phyloP scores from a whole-genome alignment of 1,284 basidiomycete species.

The Tranzscheliella williamsii region DNA sequence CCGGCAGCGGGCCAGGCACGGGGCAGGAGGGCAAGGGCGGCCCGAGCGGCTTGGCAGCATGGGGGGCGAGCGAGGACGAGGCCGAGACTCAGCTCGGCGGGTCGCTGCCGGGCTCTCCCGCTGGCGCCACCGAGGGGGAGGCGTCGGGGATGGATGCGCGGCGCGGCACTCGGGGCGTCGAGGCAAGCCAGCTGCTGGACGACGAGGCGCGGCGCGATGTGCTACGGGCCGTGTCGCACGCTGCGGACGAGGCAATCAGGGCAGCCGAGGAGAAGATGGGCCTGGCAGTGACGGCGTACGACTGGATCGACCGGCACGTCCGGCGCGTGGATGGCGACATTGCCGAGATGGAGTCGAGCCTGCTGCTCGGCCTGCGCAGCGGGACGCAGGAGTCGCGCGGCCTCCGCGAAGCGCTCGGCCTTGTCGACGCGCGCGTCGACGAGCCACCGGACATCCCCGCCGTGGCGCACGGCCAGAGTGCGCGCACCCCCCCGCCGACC shows the following conservation, averaged over 20 bases:
- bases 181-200: not conserved
- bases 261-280: slow-evolving; percentile 65
- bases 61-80: slow-evolving; percentile 22
- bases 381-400: slow-evolving; percentile 43
- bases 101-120: slow-evolving; percentile 3
- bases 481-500: slow-evolving; percentile 7
- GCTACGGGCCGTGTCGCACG: slow-evolving; percentile 15
- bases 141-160: not conserved
- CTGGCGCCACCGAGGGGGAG: not conserved
- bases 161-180: not conserved
- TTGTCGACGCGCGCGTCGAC: slow-evolving; percentile 13
- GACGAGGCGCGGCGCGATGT: slow-evolving; percentile 7
- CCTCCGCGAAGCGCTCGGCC: slow-evolving; percentile 35
- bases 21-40: not conserved
- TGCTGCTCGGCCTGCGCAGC: slow-evolving; percentile 44
- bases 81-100: slow-evolving; percentile 23
- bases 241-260: slow-evolving; percentile 42
- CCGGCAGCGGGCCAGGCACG: not conserved
- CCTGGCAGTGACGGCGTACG: slow-evolving; percentile 64
- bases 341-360: slow-evolving; percentile 45
- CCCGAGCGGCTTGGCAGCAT: not conserved
- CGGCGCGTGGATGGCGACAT: slow-evolving; percentile 64
- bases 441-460: not conserved
- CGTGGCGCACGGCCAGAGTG: not conserved
- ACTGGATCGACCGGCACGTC: slow-evolving; percentile 65